Evolutionary conservation across 202 grass and related monocot genomes (phyloP).

Genomic region (Zizania palustris): DNA sequence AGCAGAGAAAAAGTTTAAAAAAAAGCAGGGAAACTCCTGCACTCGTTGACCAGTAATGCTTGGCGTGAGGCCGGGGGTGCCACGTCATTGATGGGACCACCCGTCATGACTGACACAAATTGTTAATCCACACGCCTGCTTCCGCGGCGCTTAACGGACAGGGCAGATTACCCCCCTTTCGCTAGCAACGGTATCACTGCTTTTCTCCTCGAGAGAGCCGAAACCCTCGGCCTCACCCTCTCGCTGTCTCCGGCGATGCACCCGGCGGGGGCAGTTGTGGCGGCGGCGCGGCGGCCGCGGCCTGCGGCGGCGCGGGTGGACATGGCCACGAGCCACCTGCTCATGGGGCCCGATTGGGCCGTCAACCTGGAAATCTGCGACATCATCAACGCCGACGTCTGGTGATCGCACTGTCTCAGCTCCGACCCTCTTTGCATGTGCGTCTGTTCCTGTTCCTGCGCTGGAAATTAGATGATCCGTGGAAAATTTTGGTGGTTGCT

Average conservation of each 20-base stretch:
- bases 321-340: conserved; percentile 79
- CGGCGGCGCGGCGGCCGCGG: conserved; percentile 14
- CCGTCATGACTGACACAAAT: neutral
- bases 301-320: conserved; percentile 62
- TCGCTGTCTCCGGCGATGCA: conserved; percentile 30
- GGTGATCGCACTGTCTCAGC: conserved; percentile 44
- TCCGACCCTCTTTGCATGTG: neutral
- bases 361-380: conserved; percentile 90
- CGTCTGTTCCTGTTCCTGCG: neutral
- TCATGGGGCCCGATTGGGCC: conserved; percentile 87
- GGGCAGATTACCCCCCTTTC: neutral
- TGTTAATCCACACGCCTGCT: conserved; percentile 27
- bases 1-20: neutral
- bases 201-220: conserved; percentile 5
- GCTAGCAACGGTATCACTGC: conserved; percentile 23
- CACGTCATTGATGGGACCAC: neutral
- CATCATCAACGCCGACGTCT: conserved; percentile 72
- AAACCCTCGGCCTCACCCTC: conserved; percentile 43
- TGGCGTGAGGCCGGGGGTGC: too few species aligned
- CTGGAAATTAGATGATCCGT: neutral
- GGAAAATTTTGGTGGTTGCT: neutral
- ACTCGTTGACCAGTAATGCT: neutral
- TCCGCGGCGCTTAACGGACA: conserved; percentile 20
- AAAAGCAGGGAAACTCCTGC: neutral
- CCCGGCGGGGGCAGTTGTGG: conserved; percentile 41